phyloP scores from a whole-genome alignment of 2,329 filamentous ascomycete species.

The Torrubiella hemipterigena region DNA sequence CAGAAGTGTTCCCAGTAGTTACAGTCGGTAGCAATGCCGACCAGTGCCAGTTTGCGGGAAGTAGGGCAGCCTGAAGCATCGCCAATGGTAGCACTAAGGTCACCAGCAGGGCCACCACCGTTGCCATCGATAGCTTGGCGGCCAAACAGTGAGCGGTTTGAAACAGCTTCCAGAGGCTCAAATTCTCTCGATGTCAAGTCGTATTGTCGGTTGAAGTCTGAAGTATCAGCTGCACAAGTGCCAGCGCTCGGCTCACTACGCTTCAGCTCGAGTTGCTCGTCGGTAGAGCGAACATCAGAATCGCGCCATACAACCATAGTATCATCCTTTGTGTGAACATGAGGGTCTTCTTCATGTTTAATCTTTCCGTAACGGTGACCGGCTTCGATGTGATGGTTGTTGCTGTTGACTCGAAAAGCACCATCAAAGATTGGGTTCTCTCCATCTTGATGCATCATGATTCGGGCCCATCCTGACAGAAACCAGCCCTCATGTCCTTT shows the following conservation, averaged over 20 bases:
- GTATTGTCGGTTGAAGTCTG: conserved; percentile 67
- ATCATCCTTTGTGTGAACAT: conserved; percentile 47
- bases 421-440: conserved; percentile 75
- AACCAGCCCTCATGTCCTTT: conserved; percentile 55
- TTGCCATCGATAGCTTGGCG: conserved; percentile 65
- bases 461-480: conserved; percentile 75
- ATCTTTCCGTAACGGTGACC: conserved; percentile 62
- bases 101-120: conserved; percentile 59
- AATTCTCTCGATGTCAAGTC: conserved; percentile 49
- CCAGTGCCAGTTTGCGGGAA: conserved; percentile 80
- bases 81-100: conserved; percentile 69
- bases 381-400: conserved; percentile 80
- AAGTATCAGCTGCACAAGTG: conserved; percentile 60
- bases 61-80: conserved; percentile 73
- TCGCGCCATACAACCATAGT: conserved; percentile 89
- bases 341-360: conserved; percentile 59
- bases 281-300: conserved; percentile 56
- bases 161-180: conserved; percentile 45
- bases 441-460: conserved; percentile 69
- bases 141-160: conserved; percentile 58
- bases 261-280: conserved; percentile 50
- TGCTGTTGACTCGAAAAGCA: conserved; percentile 66
- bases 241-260: conserved; percentile 31
- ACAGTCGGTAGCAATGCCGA: conserved; percentile 90
- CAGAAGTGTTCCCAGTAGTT: conserved; percentile 68